Base-by-base conservation (phyloP, 768 basidiomycete genomes). In the Suillus luteus region DNA sequence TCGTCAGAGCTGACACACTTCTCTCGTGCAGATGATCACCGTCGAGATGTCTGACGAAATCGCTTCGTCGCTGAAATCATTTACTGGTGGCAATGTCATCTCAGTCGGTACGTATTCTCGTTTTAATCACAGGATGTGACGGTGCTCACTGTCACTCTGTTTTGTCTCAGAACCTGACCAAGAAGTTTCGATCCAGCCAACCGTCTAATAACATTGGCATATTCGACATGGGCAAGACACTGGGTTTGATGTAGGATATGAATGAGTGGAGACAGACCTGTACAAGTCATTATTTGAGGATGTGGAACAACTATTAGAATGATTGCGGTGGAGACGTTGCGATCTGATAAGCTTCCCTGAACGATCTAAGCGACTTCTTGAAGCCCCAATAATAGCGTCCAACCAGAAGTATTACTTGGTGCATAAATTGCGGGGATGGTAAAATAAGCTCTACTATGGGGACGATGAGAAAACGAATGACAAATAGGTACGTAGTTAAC, bases 341-440 rank as follows among this genome's bases (percentile, higher is more conserved):
- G 40, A 58, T 41, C 22, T 40, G 55, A 57, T 11, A 38, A 55
- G 35, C 37, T 55, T 55, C 14, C n/a, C 35, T 38, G 55, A 55
- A 15, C 2, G 14, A 55, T 55, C n/a, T 22, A 22, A 37, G 35
- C 55, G 55, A 22, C 35, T 22, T 37, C 35, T 15, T 3, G 12
- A 15, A 33, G 5, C 7, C 19, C 31, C 10, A 35, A 35, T 54
- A 35, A 54, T 52, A 52, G 51, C 51, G 1, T 17, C 51, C 51
- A 52, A 31, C 37, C 37, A 38, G 14, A 58, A 10, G 11, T 5
- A 58, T 58, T 41, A 58, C 40, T 41, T 57, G 15, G 2, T 40
- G 55, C 55, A 57, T 57, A 17, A 17, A 57, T 57, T 57, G 55
- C 55, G 38, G 40, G 15, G 17, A 58, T 27, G 27, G 24, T 58